Percentiles rank a stretch among this genome's conserved stretches.
These are phyloP conservation scores for Rhododendron simsii DNA, from an alignment of 148 eudicot genomes.

Conservation along the genomic window DNA sequence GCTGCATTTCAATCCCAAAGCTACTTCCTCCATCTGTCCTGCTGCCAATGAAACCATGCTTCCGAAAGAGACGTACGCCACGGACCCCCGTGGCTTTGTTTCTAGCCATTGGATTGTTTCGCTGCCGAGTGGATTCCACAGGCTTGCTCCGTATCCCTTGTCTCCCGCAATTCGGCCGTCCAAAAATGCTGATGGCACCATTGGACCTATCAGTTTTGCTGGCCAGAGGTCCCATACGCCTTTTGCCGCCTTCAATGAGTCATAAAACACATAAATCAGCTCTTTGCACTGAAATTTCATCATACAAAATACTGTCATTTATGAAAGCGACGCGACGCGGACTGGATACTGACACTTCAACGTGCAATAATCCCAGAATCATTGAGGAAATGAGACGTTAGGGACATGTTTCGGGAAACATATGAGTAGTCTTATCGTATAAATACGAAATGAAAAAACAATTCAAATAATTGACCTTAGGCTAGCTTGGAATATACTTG, in stretches of 20 bases:
- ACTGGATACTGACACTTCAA: too few species aligned
- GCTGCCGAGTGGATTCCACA: constrained; percentile 45
- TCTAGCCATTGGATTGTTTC: constrained; percentile 41
- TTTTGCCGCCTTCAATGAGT: constrained; percentile 20
- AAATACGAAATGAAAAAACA: too few species aligned
- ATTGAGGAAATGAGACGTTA: too few species aligned
- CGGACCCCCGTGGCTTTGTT: constrained; percentile 34
- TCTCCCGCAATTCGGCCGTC: constrained; percentile 50
- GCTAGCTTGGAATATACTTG: too few species aligned
- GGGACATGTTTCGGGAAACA: too few species aligned
- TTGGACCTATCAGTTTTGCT: constrained; percentile 61
- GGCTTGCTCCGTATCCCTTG: constrained; percentile 44
- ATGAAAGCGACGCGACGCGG: too few species aligned
- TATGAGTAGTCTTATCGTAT: too few species aligned
- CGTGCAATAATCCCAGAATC: too few species aligned
- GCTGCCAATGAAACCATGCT: constrained; percentile 52
- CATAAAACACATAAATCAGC: background rate
- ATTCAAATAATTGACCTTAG: too few species aligned
- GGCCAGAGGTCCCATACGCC: constrained; percentile 34
- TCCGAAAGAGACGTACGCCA: constrained; percentile 53
- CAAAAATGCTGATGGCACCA: constrained; percentile 57
- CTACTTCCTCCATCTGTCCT: constrained; percentile 46
- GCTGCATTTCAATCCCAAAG: constrained; percentile 25
- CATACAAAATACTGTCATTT: too few species aligned
- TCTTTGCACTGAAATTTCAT: too few species aligned